Percentiles rank a stretch among this genome's conserved stretches.
Evolutionary conservation across 169 alveolate species (phyloP).

Genomic region (Plasmodium billcollinsi): DNA sequence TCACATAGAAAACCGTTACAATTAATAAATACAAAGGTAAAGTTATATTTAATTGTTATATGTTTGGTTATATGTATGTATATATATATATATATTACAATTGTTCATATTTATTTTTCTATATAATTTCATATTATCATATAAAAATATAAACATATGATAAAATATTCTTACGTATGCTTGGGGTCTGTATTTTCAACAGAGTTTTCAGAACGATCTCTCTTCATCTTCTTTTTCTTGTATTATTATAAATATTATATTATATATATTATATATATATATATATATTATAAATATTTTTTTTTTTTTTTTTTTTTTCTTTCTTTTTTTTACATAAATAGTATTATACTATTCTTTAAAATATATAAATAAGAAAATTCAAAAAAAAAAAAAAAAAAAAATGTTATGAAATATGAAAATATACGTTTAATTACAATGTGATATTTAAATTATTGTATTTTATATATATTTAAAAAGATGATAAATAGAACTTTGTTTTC

Average conservation of each 20-base stretch:
- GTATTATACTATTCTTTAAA: background rate
- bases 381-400: no score
- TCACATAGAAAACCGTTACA: no score
- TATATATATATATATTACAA: background rate
- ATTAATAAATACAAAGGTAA: no score
- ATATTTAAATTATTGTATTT: no score
- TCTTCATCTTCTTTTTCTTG: conserved; percentile 40
- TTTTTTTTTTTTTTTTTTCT: background rate
- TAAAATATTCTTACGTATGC: conserved; percentile 18
- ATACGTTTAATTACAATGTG: no score
- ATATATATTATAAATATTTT: background rate
- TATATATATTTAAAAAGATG: no score
- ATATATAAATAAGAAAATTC: no score
- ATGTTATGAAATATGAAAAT: no score
- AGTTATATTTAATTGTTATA: no score
- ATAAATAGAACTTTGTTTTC: background rate
- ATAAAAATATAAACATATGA: no score
- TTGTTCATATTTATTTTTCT: background rate
- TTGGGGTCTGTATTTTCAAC: conserved; percentile 73
- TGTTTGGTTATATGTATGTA: background rate
- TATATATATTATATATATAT: background rate
- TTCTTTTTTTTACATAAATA: background rate
- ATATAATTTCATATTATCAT: background rate
- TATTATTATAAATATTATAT: background rate
- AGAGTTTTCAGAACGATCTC: conserved; percentile 76